A percentile compares a stretch with the other conserved stretches of the same genome.
Conservation (phyloP, 169 alveolate genomes). For the Plasmodium berghei region DNA sequence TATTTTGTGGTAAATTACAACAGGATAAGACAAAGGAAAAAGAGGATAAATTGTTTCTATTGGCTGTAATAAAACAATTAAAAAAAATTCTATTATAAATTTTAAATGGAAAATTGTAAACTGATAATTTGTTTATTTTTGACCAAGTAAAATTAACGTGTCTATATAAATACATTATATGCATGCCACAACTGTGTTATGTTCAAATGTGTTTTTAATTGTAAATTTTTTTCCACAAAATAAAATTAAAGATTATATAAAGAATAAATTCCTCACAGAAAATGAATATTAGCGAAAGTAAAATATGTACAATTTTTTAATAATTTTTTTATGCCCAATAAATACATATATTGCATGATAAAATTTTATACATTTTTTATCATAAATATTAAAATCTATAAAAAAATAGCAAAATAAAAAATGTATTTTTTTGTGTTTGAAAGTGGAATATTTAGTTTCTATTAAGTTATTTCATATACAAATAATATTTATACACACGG, state of each 20-base stretch:
- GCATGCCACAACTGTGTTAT: neutral
- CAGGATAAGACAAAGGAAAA: neutral
- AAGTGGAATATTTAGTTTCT: slow-evolving; percentile 11
- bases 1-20: slow-evolving; percentile 18
- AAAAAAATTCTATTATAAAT: slow-evolving; percentile 19
- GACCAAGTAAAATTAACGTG: neutral
- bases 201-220: neutral
- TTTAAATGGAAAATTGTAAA: slow-evolving; percentile 4
- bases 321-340: slow-evolving; percentile 10
- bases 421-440: slow-evolving; percentile 14
- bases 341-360: slow-evolving; percentile 1
- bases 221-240: neutral
- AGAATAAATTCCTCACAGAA: neutral
- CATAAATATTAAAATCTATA: neutral
- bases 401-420: slow-evolving; percentile 8
- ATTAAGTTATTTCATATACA: slow-evolving; percentile 7
- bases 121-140: neutral
- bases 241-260: slow-evolving; percentile 12
- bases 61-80: neutral
- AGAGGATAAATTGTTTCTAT: slow-evolving; percentile 22
- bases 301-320: slow-evolving; percentile 1
- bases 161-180: slow-evolving; percentile 8
- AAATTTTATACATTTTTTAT: slow-evolving; percentile 3
- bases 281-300: neutral
- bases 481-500: neutral